These are phyloP conservation scores for Athelia psychrophila DNA, from an alignment of 1,284 basidiomycete species.

Conservation along the genomic window DNA sequence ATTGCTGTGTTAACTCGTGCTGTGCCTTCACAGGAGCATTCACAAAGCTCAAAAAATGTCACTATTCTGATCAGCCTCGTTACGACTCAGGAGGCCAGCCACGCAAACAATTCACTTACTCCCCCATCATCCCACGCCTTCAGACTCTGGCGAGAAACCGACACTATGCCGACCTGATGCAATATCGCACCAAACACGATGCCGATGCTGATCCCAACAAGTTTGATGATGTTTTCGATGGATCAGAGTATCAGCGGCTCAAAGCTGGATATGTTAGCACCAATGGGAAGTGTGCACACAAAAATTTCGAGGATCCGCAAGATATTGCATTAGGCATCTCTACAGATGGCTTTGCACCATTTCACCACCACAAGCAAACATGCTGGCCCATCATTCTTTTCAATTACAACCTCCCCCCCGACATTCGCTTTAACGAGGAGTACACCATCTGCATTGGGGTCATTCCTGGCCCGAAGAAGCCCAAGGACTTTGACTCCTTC, in stretches of 20 bases:
- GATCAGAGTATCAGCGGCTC: constrained; percentile 21
- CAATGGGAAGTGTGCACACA: constrained; percentile 9
- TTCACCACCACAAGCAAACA: constrained; percentile 31
- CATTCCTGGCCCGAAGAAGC: constrained; percentile 42
- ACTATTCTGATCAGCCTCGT: constrained; percentile 17
- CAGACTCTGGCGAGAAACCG: constrained; percentile 13
- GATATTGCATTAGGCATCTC: constrained; percentile 27
- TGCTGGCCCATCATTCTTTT: constrained; percentile 40
- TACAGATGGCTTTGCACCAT: constrained; percentile 36
- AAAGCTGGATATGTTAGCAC: not conserved
- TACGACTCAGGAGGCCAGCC: constrained; percentile 12
- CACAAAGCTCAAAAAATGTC: constrained; percentile 7
- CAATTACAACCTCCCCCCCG: constrained; percentile 29
- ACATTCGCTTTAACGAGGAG: constrained; percentile 15
- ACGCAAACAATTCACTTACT: constrained; percentile 15
- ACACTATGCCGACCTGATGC: constrained; percentile 7
- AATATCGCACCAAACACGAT: constrained; percentile 12
- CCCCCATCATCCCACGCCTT: constrained; percentile 23
- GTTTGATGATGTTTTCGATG: constrained; percentile 31
- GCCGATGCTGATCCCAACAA: constrained; percentile 3
- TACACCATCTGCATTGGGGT: constrained; percentile 34
- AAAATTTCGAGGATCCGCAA: constrained; percentile 19
- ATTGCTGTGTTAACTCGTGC: constrained; percentile 29
- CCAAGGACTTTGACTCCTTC: constrained; percentile 39
- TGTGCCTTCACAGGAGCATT: constrained; percentile 10